phyloP scores from a whole-genome alignment of 495 filamentous ascomycete genomes.

The Parathielavia hyrcaniae region DNA sequence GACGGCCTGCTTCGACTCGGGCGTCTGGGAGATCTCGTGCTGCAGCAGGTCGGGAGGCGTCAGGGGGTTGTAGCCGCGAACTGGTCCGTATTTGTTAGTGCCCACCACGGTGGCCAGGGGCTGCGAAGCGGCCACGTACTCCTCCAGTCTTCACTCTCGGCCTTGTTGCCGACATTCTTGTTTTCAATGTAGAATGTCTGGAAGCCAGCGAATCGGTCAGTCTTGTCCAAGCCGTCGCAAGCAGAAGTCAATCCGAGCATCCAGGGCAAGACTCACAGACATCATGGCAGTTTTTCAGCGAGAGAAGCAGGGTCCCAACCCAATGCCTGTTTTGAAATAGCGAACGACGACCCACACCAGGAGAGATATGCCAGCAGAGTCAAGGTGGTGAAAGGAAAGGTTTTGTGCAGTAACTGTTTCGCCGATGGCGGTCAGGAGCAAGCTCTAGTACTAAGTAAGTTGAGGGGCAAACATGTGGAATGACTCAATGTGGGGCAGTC shows the following conservation, averaged over 20 bases:
- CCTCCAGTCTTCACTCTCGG: slow-evolving; percentile 80
- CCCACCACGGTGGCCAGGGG: neutral
- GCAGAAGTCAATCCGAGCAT: neutral
- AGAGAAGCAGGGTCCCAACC: neutral
- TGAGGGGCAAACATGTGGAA: slow-evolving; percentile 21
- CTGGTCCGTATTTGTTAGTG: slow-evolving; percentile 41
- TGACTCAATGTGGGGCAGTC: slow-evolving; percentile 25
- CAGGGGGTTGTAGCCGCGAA: slow-evolving; percentile 86
- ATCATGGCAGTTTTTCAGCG: slow-evolving; percentile 13
- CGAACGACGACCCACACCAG: no score
- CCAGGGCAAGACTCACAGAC: slow-evolving; percentile 22
- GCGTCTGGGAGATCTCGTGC: slow-evolving; percentile 81
- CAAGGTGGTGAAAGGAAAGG: neutral
- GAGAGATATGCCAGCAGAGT: neutral
- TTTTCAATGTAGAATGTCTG: slow-evolving; percentile 73
- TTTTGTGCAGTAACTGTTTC: slow-evolving; percentile 8
- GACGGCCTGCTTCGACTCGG: slow-evolving; percentile 72
- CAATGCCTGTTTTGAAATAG: neutral
- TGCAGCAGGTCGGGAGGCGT: slow-evolving; percentile 92
- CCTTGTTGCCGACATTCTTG: slow-evolving; percentile 76
- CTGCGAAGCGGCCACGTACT: slow-evolving; percentile 48
- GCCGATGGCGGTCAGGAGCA: slow-evolving; percentile 14
- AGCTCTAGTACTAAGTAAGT: neutral
- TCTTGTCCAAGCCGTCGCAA: neutral
- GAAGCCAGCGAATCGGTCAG: slow-evolving; percentile 5